These are phyloP conservation scores for Penicillium cosmopolitanum DNA, from an alignment of 495 filamentous ascomycete species.

Conservation along the genomic window DNA sequence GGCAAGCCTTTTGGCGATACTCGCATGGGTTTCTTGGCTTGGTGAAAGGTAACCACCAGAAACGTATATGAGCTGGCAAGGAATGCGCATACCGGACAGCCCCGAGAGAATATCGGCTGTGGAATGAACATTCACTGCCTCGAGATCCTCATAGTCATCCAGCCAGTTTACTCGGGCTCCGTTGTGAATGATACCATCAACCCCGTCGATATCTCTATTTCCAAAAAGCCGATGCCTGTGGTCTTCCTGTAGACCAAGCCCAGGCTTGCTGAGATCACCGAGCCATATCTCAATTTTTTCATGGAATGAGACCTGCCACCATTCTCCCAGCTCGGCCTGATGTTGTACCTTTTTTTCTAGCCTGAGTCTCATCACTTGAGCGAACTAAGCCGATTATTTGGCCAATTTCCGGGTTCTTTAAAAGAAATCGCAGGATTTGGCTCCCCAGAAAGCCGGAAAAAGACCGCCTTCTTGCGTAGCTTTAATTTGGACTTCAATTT, in stretches of 20 bases:
- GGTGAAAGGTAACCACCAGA: slow-evolving; percentile 30
- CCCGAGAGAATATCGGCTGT: slow-evolving; percentile 27
- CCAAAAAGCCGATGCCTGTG: slow-evolving; percentile 25
- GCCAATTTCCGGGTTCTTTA: slow-evolving; percentile 12
- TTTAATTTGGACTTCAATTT: not conserved
- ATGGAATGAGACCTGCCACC: slow-evolving; percentile 30
- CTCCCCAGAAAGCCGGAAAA: slow-evolving; percentile 39
- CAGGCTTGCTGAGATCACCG: slow-evolving; percentile 31
- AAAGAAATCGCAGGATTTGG: slow-evolving; percentile 27
- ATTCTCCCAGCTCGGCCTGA: slow-evolving; percentile 22
- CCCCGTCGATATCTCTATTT: slow-evolving; percentile 10
- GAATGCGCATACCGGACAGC: slow-evolving; percentile 1
- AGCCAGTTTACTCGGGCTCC: slow-evolving; percentile 37
- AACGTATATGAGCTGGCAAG: slow-evolving; percentile 25
- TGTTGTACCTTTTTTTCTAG: slow-evolving; percentile 22
- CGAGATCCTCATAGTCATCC: slow-evolving; percentile 20
- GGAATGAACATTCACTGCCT: slow-evolving; percentile 30
- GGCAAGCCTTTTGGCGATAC: slow-evolving; percentile 13
- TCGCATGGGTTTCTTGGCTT: slow-evolving; percentile 10
- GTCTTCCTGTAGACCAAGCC: slow-evolving; percentile 25
- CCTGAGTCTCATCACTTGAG: slow-evolving; percentile 13
- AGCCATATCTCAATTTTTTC: slow-evolving; percentile 30
- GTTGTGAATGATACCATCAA: slow-evolving; percentile 34
- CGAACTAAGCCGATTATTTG: slow-evolving; percentile 33
- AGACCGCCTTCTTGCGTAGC: slow-evolving; percentile 7